phyloP scores from a whole-genome alignment of 495 filamentous ascomycete species.

The Daldinia vernicosa region DNA sequence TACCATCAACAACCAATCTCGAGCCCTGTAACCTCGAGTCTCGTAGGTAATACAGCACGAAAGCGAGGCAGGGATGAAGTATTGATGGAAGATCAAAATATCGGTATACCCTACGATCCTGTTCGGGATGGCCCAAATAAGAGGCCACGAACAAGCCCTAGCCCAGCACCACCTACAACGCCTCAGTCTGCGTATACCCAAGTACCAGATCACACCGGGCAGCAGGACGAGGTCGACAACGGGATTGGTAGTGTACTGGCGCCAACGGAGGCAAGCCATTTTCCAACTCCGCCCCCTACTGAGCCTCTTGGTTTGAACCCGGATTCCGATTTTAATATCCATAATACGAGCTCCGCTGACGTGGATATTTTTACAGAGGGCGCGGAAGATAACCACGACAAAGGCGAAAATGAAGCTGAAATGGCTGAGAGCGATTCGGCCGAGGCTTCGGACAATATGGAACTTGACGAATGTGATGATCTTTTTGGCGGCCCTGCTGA shows the following conservation, averaged over 20 bases:
- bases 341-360: neutral
- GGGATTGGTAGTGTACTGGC: neutral
- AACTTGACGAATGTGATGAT: neutral
- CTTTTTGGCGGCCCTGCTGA: neutral
- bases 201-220: neutral
- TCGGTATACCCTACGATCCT: neutral
- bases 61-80: conserved; percentile 15
- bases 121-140: neutral
- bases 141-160: neutral
- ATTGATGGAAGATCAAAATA: neutral
- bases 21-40: neutral
- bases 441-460: neutral
- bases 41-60: neutral
- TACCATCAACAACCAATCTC: neutral
- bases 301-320: neutral
- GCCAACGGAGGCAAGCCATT: neutral
- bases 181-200: neutral
- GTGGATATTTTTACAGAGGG: neutral
- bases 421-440: neutral
- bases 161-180: neutral
- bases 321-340: neutral
- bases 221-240: neutral
- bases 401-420: neutral
- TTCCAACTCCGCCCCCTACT: neutral
- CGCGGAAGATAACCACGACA: neutral